These are phyloP conservation scores for Hyaloscypha variabilis DNA, from an alignment of 495 filamentous ascomycete species.

Conservation along the genomic window DNA sequence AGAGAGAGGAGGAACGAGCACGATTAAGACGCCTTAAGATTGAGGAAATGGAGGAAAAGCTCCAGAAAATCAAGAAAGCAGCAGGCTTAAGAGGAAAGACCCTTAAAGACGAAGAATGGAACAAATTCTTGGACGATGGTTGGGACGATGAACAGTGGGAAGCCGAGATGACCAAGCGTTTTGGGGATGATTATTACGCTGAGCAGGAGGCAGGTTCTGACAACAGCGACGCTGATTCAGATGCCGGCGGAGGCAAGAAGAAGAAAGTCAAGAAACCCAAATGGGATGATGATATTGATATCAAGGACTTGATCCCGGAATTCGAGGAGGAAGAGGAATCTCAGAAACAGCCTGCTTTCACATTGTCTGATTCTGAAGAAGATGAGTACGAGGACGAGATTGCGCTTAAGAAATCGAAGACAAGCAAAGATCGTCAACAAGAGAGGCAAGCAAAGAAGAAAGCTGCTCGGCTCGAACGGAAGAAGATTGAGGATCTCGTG, in stretches of 20 bases:
- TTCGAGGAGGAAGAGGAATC: slow-evolving; percentile 65
- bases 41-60: slow-evolving; percentile 81
- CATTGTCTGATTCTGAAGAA: slow-evolving; percentile 53
- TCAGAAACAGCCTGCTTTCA: slow-evolving; percentile 49
- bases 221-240: slow-evolving; percentile 40
- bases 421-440: slow-evolving; percentile 62
- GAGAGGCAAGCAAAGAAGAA: slow-evolving; percentile 73
- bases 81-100: slow-evolving; percentile 73
- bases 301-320: slow-evolving; percentile 86
- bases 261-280: slow-evolving; percentile 84
- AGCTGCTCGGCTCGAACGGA: slow-evolving; percentile 72
- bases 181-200: slow-evolving; percentile 88
- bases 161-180: slow-evolving; percentile 79
- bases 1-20: slow-evolving; percentile 79
- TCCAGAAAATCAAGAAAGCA: slow-evolving; percentile 81
- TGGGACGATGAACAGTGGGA: slow-evolving; percentile 91
- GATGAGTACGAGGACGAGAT: slow-evolving; percentile 34
- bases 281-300: slow-evolving; percentile 97
- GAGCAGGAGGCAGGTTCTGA: slow-evolving; percentile 51
- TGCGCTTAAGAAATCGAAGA: slow-evolving; percentile 57
- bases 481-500: slow-evolving; percentile 84
- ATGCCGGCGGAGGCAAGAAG: slow-evolving; percentile 45
- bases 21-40: slow-evolving; percentile 83
- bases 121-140: slow-evolving; percentile 76
- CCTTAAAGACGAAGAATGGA: slow-evolving; percentile 77